Conservation (phyloP, 2,329 filamentous ascomycete genomes). For the Claviceps sp. region DNA sequence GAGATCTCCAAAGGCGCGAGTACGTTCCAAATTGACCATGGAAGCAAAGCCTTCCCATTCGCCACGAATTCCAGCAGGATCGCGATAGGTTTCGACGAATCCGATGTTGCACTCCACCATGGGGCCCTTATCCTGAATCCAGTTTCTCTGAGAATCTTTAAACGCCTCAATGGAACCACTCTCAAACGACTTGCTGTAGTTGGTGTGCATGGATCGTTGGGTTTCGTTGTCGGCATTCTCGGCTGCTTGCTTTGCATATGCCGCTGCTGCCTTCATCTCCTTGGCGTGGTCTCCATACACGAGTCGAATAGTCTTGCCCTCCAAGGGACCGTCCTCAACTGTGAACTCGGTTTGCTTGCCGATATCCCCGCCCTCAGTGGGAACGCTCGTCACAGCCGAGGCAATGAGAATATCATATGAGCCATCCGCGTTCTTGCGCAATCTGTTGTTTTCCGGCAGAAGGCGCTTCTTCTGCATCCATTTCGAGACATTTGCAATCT, state of each 20-base stretch:
- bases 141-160: slow-evolving; percentile 67
- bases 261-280: slow-evolving; percentile 56
- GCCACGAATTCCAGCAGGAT: slow-evolving; percentile 66
- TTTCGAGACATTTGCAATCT: slow-evolving; percentile 59
- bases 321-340: slow-evolving; percentile 43
- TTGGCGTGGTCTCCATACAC: slow-evolving; percentile 62
- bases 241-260: slow-evolving; percentile 54
- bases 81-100: slow-evolving; percentile 76
- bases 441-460: slow-evolving; percentile 62
- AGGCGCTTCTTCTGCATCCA: slow-evolving; percentile 61
- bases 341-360: slow-evolving; percentile 50
- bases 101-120: slow-evolving; percentile 70
- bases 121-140: slow-evolving; percentile 74
- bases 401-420: slow-evolving; percentile 64
- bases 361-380: slow-evolving; percentile 51
- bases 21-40: slow-evolving; percentile 82
- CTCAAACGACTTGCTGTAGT: slow-evolving; percentile 64
- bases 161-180: slow-evolving; percentile 63
- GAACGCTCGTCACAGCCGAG: slow-evolving; percentile 48
- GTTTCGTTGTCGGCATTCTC: slow-evolving; percentile 60
- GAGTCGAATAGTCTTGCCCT: slow-evolving; percentile 56
- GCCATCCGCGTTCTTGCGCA: slow-evolving; percentile 51
- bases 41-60: slow-evolving; percentile 82
- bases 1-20: slow-evolving; percentile 71
- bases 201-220: slow-evolving; percentile 58